A percentile compares a stretch with the other conserved stretches of the same genome.
These are phyloP conservation scores for Fraxinus albicans DNA, from an alignment of 305 asterid genomes.

Conservation along the genomic window DNA sequence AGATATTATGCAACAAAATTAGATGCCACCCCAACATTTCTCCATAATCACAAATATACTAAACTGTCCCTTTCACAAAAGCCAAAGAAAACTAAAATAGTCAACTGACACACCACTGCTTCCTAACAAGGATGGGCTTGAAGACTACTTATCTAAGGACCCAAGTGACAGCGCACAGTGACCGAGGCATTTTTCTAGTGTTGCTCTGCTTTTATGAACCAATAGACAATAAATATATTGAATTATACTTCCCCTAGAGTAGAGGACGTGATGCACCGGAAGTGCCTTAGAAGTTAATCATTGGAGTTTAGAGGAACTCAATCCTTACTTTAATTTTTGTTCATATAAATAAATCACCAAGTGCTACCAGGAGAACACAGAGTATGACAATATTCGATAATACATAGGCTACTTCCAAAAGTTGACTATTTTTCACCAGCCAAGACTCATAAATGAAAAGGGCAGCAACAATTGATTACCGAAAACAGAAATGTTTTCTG, in stretches of 20 bases:
- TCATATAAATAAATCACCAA: background rate
- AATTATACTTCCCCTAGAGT: background rate
- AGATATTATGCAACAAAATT: background rate
- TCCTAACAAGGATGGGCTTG: slow-evolving; percentile 7
- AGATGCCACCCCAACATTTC: background rate
- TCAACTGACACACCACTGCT: background rate
- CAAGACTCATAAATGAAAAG: background rate
- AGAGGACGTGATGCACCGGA: background rate
- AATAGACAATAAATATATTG: background rate
- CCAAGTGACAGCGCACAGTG: slow-evolving; percentile 2
- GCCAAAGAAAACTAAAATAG: background rate
- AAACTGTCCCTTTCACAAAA: background rate
- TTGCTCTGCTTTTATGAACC: background rate
- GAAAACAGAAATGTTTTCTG: background rate
- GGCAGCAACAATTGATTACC: background rate
- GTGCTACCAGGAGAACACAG: background rate
- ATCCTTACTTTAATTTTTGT: background rate
- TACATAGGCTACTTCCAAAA: background rate
- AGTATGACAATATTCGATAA: background rate
- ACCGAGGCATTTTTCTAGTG: slow-evolving; percentile 11
- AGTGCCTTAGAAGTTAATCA: background rate
- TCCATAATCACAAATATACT: background rate
- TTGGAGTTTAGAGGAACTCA: background rate
- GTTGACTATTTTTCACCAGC: background rate
- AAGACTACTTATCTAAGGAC: background rate